Conservation (phyloP, 371 early-diverging fungal genomes). For the Amoeboaphelidium protococcarum region DNA sequence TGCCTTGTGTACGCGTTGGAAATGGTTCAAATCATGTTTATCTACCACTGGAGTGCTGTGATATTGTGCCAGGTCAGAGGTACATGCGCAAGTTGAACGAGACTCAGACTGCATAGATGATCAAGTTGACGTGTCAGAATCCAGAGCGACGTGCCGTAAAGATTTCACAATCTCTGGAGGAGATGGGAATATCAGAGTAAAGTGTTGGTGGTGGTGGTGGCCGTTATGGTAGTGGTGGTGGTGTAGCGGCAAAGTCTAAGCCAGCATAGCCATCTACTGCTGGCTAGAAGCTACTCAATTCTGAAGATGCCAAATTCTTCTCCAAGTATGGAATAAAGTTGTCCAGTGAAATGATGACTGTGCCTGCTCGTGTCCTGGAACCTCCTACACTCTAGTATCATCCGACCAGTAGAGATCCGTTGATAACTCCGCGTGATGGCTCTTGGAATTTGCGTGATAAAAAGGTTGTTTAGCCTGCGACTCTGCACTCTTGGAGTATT, state of each 20-base stretch:
- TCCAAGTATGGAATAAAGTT: slow-evolving; percentile 15
- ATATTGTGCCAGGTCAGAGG: slow-evolving; percentile 45
- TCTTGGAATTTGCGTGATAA: slow-evolving; percentile 78
- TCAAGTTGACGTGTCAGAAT: slow-evolving; percentile 52
- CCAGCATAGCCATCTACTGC: not conserved
- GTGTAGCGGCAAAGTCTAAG: not conserved
- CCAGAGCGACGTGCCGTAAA: slow-evolving; percentile 27
- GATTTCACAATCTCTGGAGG: slow-evolving; percentile 9
- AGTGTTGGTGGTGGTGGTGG: no score
- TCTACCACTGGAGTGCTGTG: slow-evolving; percentile 72
- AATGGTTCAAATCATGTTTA: slow-evolving; percentile 13
- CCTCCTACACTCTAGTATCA: slow-evolving; percentile 48
- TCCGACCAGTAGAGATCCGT: slow-evolving; percentile 24
- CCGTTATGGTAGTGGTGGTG: slow-evolving; percentile 9
- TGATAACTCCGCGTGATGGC: slow-evolving; percentile 41
- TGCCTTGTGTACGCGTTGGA: slow-evolving; percentile 59
- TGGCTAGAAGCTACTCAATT: not conserved
- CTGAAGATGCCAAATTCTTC: not conserved
- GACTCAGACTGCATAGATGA: slow-evolving; percentile 58
- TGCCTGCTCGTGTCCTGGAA: slow-evolving; percentile 40
- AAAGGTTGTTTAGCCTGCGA: slow-evolving; percentile 41
- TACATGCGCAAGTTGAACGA: slow-evolving; percentile 43
- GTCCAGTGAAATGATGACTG: slow-evolving; percentile 23
- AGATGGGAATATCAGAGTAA: no score
- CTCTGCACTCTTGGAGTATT: slow-evolving; percentile 57